Percentiles rank a stretch among this genome's conserved stretches.
These are phyloP conservation scores for Litsea cubeba DNA, from an alignment of 164 flowering plant genomes.

Conservation along the genomic window DNA sequence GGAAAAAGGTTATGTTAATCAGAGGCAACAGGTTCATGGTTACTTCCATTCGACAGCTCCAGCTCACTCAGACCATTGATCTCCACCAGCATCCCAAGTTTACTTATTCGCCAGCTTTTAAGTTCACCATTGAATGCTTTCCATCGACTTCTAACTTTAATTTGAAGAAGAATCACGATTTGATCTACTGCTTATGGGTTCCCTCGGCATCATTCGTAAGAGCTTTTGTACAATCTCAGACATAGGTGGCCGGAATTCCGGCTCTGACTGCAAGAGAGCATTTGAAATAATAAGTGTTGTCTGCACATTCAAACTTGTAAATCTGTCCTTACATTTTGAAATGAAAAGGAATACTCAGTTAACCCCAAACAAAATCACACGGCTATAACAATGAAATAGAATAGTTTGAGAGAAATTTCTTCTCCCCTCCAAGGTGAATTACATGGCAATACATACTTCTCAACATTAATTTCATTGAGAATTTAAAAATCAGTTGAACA, in stretches of 20 bases:
- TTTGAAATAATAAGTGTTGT: no score
- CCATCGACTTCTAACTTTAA: neutral
- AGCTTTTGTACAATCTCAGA: slow-evolving; percentile 88
- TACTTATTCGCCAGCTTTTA: neutral
- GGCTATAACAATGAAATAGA: no score
- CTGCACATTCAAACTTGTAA: no score
- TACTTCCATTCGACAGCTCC: neutral
- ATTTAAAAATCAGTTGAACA: no score
- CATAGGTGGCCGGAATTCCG: slow-evolving; percentile 88
- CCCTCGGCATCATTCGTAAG: slow-evolving; percentile 56
- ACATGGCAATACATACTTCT: no score
- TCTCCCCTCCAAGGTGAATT: no score
- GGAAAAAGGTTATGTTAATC: neutral
- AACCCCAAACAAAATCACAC: no score
- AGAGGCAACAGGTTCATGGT: neutral
- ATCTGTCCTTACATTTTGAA: no score
- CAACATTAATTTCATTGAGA: no score
- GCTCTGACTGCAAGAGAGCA: slow-evolving; percentile 54
- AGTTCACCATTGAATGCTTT: neutral
- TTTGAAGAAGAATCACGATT: slow-evolving; percentile 19
- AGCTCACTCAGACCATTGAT: neutral
- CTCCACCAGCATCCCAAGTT: neutral
- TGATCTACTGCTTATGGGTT: slow-evolving; percentile 33
- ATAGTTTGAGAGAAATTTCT: no score
- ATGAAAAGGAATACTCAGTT: no score